Evolutionary conservation across 768 basidiomycete species (phyloP).

Genomic region (Mycena vulgaris): DNA sequence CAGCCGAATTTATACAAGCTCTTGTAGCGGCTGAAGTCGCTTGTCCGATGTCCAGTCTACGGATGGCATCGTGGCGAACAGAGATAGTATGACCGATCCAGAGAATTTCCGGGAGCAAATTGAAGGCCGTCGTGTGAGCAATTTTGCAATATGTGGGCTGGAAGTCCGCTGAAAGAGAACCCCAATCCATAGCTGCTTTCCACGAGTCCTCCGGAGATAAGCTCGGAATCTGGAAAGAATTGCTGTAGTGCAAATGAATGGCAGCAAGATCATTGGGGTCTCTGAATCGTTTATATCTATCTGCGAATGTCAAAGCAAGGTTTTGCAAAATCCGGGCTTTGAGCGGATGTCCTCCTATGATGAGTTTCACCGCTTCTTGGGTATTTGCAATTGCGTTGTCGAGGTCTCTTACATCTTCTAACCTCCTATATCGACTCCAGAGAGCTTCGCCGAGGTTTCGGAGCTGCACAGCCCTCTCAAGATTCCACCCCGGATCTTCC

Average conservation of each 20-base stretch:
- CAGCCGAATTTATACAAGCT: neutral
- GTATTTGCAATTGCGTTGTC: neutral
- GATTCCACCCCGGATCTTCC: neutral
- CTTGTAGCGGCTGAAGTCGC: neutral
- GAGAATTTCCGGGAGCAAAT: too few species aligned
- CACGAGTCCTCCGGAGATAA: neutral
- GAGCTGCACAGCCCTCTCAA: neutral
- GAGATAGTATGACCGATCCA: constrained; percentile 15
- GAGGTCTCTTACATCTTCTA: neutral
- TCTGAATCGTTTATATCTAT: neutral
- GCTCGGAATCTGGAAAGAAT: neutral
- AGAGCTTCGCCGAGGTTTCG: neutral
- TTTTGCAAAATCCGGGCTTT: neutral
- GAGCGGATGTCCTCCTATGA: neutral
- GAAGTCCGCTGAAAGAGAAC: neutral
- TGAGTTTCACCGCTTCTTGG: neutral
- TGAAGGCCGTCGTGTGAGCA: neutral
- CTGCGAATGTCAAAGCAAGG: neutral
- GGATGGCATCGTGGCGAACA: neutral
- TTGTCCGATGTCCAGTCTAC: neutral
- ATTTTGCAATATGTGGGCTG: neutral
- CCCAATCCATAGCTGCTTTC: neutral
- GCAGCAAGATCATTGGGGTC: neutral
- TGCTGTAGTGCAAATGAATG: neutral
- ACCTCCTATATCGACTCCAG: neutral